Base-by-base conservation (phyloP, 768 basidiomycete species). In the Naematelia encephala region DNA sequence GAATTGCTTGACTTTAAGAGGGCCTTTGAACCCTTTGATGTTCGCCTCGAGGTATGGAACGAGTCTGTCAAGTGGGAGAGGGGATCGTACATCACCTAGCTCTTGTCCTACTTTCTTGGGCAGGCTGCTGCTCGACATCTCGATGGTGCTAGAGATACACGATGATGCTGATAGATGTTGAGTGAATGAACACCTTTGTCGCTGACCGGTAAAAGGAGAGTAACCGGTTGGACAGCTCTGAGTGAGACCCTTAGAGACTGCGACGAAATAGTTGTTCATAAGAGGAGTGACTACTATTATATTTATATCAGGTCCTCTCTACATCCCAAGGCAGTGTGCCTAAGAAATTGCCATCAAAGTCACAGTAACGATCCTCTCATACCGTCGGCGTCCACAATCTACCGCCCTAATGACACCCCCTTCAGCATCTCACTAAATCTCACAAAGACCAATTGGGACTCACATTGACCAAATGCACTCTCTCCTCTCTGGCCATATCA, bases 1-100 rank as follows among this genome's bases (percentile, higher is more conserved):
- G 82, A 98, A 98, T 78, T 98, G 94, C 80, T 91, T 89, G 28
- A 96, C 84, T 19, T 80, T 78, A 16, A 94, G 83, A 0, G 90
- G 89, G 1, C 83, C 77, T 49, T 78, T 78, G 53, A 92, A 82
- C 0, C 75, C 79, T 13, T 81, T 77, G 5, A 87, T 84, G 67
- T 83, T 78, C 54, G 79, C 72, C 53, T 78, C 70, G 62, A 97
- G 82, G 75, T 89, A 79, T 19, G 68, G 71, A 14, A 64, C 64
- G 19, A 73, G 63, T 43, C 57, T 57, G 19, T 70, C 69, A 4
- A 73, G 57, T 1, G 68, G 71, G 4, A 73, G 61, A 3, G 63
- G 25, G 0, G 71, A 61, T 26, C 71, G 45, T 1, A 73, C 60
- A 0, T 59, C 51, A 28, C 71, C 68, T 22, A 62, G 51, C 45